Percentiles rank a stretch among this genome's conserved stretches.
Evolutionary conservation across 495 filamentous ascomycete genomes (phyloP).

Genomic region (Penicillium goetzii): DNA sequence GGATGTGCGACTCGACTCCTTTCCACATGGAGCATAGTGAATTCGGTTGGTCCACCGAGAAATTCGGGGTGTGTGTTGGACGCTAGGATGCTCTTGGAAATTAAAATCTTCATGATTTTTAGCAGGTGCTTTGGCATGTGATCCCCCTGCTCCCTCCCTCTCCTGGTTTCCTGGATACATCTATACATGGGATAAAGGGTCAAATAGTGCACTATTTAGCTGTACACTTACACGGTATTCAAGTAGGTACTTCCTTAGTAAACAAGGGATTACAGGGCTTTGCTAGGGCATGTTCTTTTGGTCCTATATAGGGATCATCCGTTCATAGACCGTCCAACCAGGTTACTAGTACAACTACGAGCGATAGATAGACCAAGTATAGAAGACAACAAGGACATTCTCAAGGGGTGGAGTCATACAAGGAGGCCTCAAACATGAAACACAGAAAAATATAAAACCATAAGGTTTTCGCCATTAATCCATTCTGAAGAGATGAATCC

Average conservation of each 20-base stretch:
- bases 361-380: background rate
- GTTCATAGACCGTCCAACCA: background rate
- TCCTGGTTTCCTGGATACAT: background rate
- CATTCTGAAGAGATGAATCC: conserved; percentile 48
- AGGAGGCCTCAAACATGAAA: background rate
- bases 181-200: background rate
- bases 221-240: background rate
- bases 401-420: background rate
- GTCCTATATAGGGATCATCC: conserved; percentile 3
- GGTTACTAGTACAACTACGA: background rate
- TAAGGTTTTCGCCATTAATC: conserved; percentile 46
- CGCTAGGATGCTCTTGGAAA: background rate
- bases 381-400: conserved; percentile 6
- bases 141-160: background rate
- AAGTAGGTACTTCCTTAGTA: background rate
- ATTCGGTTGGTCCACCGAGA: conserved; percentile 2
- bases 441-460: conserved; percentile 15
- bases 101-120: conserved; percentile 1
- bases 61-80: background rate
- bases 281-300: background rate
- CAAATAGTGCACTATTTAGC: background rate
- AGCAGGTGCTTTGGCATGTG: conserved; percentile 10
- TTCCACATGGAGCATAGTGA: conserved; percentile 4
- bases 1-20: background rate
- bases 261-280: background rate